Evolutionary conservation across 192 early-diverging fungal genomes (phyloP).

Genomic region (Pilobolus umbonatus): DNA sequence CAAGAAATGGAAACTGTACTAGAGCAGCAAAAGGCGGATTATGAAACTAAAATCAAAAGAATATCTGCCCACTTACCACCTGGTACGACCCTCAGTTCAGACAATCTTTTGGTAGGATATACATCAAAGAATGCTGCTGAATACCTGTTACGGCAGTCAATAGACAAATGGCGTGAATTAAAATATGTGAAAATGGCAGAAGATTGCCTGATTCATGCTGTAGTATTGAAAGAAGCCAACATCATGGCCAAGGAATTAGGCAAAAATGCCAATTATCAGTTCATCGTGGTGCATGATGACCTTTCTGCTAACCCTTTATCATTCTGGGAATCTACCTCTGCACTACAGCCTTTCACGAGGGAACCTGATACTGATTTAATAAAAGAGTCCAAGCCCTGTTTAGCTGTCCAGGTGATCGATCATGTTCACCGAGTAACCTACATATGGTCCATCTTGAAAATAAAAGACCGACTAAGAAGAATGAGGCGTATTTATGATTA

Average conservation of each 20-base stretch:
- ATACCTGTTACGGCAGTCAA: constrained; percentile 13
- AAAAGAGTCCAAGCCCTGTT: constrained; percentile 36
- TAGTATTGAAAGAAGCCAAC: constrained; percentile 84
- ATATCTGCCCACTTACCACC: constrained; percentile 32
- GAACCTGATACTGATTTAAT: not conserved
- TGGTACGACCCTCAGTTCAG: constrained; percentile 3
- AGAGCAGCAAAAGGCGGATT: constrained; percentile 48
- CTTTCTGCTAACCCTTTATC: constrained; percentile 38
- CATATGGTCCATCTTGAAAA: constrained; percentile 59
- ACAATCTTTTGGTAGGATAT: constrained; percentile 25
- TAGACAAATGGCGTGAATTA: constrained; percentile 45
- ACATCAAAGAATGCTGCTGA: constrained; percentile 19
- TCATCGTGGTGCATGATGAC: constrained; percentile 63
- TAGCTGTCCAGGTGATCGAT: constrained; percentile 55
- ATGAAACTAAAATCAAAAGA: constrained; percentile 47
- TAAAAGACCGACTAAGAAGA: constrained; percentile 52
- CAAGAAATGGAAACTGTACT: constrained; percentile 49
- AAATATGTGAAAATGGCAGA: constrained; percentile 57
- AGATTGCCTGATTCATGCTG: constrained; percentile 57
- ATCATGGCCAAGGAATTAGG: constrained; percentile 78
- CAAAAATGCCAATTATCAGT: constrained; percentile 77
- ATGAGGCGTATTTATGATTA: constrained; percentile 68
- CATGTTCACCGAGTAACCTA: constrained; percentile 44
- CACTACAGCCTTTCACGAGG: constrained; percentile 13
- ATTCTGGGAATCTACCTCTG: constrained; percentile 43